A percentile compares a stretch with the other conserved stretches of the same genome.
Evolutionary conservation across 2,329 filamentous ascomycete genomes (phyloP).

Genomic region (Lasiodiplodia sp.): DNA sequence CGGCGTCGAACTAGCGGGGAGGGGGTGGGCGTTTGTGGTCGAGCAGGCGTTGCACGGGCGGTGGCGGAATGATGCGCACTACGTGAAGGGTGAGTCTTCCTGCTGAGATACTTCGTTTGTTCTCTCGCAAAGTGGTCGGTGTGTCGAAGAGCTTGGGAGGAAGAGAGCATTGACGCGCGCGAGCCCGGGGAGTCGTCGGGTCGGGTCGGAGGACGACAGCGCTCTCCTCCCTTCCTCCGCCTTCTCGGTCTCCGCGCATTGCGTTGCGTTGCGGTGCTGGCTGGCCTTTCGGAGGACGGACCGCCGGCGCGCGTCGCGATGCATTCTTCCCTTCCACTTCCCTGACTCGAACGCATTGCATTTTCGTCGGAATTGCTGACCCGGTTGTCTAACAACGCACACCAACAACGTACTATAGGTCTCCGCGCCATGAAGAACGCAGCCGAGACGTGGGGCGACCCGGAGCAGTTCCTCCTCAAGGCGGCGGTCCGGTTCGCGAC

Average conservation of each 20-base stretch:
- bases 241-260: too few relatives aligned
- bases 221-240: too few relatives aligned
- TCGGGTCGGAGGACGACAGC: too few relatives aligned
- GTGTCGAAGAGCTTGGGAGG: too few relatives aligned
- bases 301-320: neutral
- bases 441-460: slow-evolving; percentile 76
- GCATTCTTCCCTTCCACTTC: neutral
- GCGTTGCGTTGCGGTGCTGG: too few relatives aligned
- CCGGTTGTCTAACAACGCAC: neutral
- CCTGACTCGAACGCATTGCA: neutral
- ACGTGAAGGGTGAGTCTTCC: slow-evolving; percentile 70
- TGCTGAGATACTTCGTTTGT: neutral
- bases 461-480: slow-evolving; percentile 69
- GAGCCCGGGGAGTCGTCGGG: too few relatives aligned
- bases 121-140: too few relatives aligned
- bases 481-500: slow-evolving; percentile 76
- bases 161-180: too few relatives aligned
- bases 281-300: too few relatives aligned
- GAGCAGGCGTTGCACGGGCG: slow-evolving; percentile 72
- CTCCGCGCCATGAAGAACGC: slow-evolving; percentile 78
- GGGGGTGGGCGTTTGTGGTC: slow-evolving; percentile 79
- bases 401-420: slow-evolving; percentile 51
- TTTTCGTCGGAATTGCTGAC: neutral
- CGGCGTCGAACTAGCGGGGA: slow-evolving; percentile 65
- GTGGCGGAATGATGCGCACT: slow-evolving; percentile 79